Conservation (phyloP, 257 asterid species). For the Craterostigma plantagineum region DNA sequence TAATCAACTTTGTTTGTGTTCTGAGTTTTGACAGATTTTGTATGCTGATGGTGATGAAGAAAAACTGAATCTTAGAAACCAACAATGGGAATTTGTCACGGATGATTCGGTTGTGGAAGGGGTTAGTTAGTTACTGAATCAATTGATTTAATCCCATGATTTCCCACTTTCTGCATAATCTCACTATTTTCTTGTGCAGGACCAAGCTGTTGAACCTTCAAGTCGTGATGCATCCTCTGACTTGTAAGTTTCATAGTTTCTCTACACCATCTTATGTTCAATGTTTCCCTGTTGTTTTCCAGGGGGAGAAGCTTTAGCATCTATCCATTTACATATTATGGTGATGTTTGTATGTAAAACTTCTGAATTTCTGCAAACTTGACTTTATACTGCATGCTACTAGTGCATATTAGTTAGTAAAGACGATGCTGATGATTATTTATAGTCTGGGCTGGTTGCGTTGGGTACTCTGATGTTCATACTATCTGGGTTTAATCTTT, state of each 20-base stretch:
- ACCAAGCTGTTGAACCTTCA: constrained; percentile 32
- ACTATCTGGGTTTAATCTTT: background rate
- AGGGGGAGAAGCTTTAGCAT: background rate
- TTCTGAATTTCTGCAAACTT: too few species aligned
- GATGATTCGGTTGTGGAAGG: constrained; percentile 28
- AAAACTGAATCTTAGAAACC: constrained; percentile 36
- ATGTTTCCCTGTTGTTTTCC: background rate
- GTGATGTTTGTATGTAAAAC: too few species aligned
- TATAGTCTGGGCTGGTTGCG: too few species aligned
- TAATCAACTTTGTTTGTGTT: constrained; percentile 5
- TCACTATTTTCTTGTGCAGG: constrained; percentile 24
- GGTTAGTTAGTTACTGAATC: constrained; percentile 18
- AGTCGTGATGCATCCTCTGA: constrained; percentile 44
- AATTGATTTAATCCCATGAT: constrained; percentile 8
- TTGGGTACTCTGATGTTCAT: background rate
- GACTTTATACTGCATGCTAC: too few species aligned
- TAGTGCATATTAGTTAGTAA: too few species aligned
- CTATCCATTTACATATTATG: too few species aligned
- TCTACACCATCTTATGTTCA: constrained; percentile 2
- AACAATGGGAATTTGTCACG: constrained; percentile 38
- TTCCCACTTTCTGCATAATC: background rate
- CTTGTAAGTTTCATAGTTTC: constrained; percentile 27
- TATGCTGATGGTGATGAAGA: constrained; percentile 81
- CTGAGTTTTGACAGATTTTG: constrained; percentile 26
- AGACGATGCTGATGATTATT: too few species aligned